phyloP scores from a whole-genome alignment of 306 rosid genomes.

The Cicer chorassanicum region DNA sequence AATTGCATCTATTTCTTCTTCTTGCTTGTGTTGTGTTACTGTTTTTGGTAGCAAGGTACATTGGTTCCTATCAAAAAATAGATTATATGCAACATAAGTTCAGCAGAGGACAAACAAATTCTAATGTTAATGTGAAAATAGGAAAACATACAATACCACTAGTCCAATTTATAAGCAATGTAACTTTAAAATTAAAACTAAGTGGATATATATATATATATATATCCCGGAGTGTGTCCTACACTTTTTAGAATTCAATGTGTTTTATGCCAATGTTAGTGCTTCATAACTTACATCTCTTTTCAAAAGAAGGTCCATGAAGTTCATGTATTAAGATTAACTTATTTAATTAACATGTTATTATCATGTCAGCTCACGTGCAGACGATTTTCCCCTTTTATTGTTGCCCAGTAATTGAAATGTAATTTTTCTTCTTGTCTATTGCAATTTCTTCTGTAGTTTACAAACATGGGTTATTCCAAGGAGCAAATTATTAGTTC shows the following conservation, averaged over 20 bases:
- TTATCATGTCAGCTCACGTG: not conserved
- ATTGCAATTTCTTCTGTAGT: conserved; percentile 52
- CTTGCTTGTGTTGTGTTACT: too few species aligned
- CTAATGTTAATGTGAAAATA: conserved; percentile 4
- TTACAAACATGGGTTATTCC: conserved; percentile 78
- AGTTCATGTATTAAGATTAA: conserved; percentile 27
- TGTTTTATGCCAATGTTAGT: not conserved
- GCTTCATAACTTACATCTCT: not conserved
- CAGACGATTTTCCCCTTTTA: not conserved
- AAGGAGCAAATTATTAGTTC: conserved; percentile 71
- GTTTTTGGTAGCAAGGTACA: too few species aligned
- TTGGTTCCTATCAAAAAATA: not conserved
- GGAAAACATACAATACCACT: not conserved
- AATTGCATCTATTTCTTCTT: too few species aligned
- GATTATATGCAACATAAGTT: not conserved
- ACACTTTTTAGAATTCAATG: not conserved
- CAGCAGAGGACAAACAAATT: not conserved
- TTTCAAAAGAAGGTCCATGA: conserved; percentile 35
- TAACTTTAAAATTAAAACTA: not conserved
- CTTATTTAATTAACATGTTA: conserved; percentile 33
- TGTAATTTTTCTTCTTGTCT: not conserved
- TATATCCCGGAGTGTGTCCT: not conserved
- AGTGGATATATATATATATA: not conserved
- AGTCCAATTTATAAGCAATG: not conserved
- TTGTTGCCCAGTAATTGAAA: conserved; percentile 26